Conservation (phyloP, 208 protist genomes). For the Naegleria lovaniensis region DNA sequence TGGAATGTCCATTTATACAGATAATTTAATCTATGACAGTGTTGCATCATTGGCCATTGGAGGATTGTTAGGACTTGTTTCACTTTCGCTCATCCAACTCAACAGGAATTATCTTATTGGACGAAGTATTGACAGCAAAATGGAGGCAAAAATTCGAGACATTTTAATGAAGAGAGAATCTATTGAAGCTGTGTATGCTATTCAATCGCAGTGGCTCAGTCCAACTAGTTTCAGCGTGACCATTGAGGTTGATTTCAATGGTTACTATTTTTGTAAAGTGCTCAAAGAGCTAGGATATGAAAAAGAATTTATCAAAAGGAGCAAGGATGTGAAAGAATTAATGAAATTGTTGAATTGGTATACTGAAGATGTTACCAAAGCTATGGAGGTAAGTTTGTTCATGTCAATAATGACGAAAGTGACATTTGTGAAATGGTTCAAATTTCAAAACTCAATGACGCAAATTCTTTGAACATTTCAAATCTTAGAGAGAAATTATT, state of each 20-base stretch:
- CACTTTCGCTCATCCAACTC: neutral
- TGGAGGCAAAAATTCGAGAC: neutral
- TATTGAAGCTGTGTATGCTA: neutral
- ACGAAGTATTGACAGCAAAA: neutral
- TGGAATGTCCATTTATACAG: neutral
- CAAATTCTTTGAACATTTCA: too few relatives aligned
- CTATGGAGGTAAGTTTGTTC: neutral
- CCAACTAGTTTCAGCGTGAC: neutral
- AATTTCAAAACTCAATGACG: too few relatives aligned
- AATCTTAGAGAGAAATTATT: neutral
- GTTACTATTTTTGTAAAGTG: neutral
- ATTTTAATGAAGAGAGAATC: neutral
- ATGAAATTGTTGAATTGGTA: neutral
- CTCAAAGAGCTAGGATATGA: conserved; percentile 11
- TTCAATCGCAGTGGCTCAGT: neutral
- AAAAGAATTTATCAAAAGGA: neutral
- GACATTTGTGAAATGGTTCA: too few relatives aligned
- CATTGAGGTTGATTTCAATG: conserved; percentile 16
- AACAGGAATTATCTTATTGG: conserved; percentile 1
- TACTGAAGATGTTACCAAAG: conserved; percentile 5
- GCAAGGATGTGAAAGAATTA: neutral
- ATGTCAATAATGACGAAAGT: too few relatives aligned
- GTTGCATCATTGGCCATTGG: neutral
- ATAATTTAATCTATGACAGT: neutral
- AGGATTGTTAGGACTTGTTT: neutral